phyloP scores from a whole-genome alignment of 805 yeast genomes.

The Candida chauliodis region DNA sequence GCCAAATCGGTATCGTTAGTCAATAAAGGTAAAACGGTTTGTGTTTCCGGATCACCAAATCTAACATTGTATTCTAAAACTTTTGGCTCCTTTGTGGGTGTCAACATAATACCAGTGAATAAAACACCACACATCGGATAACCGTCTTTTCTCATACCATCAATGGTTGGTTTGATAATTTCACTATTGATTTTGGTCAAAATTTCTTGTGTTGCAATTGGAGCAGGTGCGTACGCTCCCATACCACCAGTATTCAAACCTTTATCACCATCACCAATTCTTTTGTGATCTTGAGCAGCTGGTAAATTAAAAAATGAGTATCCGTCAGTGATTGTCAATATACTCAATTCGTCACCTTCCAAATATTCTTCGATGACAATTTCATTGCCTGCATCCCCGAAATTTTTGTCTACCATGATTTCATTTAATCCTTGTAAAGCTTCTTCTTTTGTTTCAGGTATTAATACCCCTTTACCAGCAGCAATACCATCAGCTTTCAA shows the following conservation, averaged over 20 bases:
- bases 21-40: slow-evolving; percentile 86
- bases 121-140: slow-evolving; percentile 93
- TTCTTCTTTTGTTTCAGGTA: slow-evolving; percentile 80
- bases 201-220: slow-evolving; percentile 78
- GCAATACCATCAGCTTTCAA: slow-evolving; percentile 98
- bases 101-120: slow-evolving; percentile 92
- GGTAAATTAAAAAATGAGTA: slow-evolving; percentile 88
- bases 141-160: slow-evolving; percentile 94
- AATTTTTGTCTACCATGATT: slow-evolving; percentile 85
- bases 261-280: slow-evolving; percentile 87
- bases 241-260: slow-evolving; percentile 99
- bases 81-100: slow-evolving; percentile 79
- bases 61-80: slow-evolving; percentile 96
- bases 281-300: slow-evolving; percentile 97
- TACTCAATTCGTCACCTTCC: slow-evolving; percentile 95
- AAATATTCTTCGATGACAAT: slow-evolving; percentile 94
- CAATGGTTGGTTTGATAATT: slow-evolving; percentile 87
- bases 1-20: slow-evolving; percentile 86
- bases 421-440: slow-evolving; percentile 80
- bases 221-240: slow-evolving; percentile 99
- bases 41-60: slow-evolving; percentile 99
- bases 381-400: slow-evolving; percentile 89
- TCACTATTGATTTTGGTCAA: slow-evolving; percentile 65
- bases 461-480: slow-evolving; percentile 97
- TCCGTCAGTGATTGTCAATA: slow-evolving; percentile 90